phyloP scores from a whole-genome alignment of 2,329 filamentous ascomycete genomes.

The Penicillium freii region DNA sequence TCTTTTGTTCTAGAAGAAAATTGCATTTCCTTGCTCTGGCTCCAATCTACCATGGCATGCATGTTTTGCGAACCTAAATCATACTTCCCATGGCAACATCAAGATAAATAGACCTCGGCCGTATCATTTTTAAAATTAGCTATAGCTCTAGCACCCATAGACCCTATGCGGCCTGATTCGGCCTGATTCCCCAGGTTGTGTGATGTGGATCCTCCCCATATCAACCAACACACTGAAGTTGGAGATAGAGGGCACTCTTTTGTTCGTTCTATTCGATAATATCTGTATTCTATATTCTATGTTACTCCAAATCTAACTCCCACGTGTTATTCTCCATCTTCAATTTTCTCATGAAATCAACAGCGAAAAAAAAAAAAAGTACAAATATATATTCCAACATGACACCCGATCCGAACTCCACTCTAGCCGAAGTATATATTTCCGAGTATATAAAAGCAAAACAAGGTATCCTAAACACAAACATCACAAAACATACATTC shows the following conservation, averaged over 20 bases:
- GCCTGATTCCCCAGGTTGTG: conserved; percentile 5
- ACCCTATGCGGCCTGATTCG: background rate
- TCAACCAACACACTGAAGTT: background rate
- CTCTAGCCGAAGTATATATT: conserved; percentile 4
- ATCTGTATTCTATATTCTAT: background rate
- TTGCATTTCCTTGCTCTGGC: conserved; percentile 25
- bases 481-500: background rate
- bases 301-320: background rate
- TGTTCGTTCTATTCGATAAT: background rate
- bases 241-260: background rate
- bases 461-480: background rate
- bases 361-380: background rate
- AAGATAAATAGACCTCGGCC: background rate
- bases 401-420: background rate
- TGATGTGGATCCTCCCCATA: background rate
- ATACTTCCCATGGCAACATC: background rate
- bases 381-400: background rate
- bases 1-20: conserved; percentile 21
- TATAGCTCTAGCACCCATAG: background rate
- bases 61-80: conserved; percentile 1
- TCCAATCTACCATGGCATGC: conserved; percentile 24
- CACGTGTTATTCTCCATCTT: background rate
- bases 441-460: background rate
- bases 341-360: background rate
- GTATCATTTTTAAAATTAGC: background rate